Evolutionary conservation across 2,329 filamentous ascomycete species (phyloP), one percentile per base, ranked within the genome.

Genomic region (Trichoderma endophyticum): DNA sequence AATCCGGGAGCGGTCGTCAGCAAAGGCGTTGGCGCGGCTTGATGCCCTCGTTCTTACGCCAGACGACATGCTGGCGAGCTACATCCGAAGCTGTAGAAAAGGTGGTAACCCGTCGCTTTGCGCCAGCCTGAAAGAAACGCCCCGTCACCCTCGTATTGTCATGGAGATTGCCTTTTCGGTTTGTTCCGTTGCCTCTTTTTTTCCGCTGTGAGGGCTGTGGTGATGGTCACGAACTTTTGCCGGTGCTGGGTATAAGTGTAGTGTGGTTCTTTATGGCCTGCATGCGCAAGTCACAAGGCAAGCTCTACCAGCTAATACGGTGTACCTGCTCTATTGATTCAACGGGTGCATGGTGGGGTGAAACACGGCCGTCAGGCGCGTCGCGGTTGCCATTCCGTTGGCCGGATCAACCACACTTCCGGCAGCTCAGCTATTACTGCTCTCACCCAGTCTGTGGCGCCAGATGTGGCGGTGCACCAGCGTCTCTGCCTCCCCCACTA

Each of bases 31-130:
- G 74, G 82, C 78, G 79, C 85, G 85, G 78, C 82, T 81, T 74
- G 85, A 82, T 76, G 82, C 81, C 81, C 82, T 79, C 74, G 80
- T 77, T 76, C 59, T 69, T 66, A 79, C 77, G 75, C 80, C 81
- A 72, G 82, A 83, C 74, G 83, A 83, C 83, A 85, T 84, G 74
- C 71, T 79, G 76, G 74, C 76, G 74, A 77, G 75, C 79, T 82
- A 81, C 81, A 82, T 82, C 76, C 78, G 80, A 73, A 73, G 72
- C 64, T 65, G 65, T n/a, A 18, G 65, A 71, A 32, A 64, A 28
- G 28, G 14, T 39, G 36, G 36, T 48, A 21, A n/a, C 32, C 51
- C 39, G 32, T 30, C 51, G 34, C 48, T 26, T 36, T 30, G 32
- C 24, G 54, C 30, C 32, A 43, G 54, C 30, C 51, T 54, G 9